Percentiles rank a stretch among this genome's conserved stretches.
Evolutionary conservation across 2,329 filamentous ascomycete genomes (phyloP).

Genomic region (Xylaria sp.): DNA sequence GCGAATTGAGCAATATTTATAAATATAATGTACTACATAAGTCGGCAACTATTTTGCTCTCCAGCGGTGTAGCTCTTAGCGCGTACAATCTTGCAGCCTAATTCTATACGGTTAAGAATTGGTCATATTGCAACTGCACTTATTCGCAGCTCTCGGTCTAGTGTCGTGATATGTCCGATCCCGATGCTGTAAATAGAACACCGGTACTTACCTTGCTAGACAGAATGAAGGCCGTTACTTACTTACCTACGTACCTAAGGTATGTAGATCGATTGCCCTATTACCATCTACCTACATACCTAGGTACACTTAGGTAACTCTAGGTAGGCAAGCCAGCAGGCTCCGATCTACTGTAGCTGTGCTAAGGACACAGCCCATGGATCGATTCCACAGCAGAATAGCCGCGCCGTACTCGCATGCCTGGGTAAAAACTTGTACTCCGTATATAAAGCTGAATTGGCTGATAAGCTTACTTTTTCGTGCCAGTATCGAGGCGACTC

Average conservation of each 20-base stretch:
- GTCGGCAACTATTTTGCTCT: neutral
- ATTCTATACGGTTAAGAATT: neutral
- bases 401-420: neutral
- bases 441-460: constrained; percentile 22
- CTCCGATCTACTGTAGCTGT: neutral
- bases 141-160: neutral
- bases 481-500: neutral
- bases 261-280: neutral
- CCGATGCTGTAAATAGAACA: constrained; percentile 10
- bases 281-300: too few species aligned
- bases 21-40: neutral
- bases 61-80: constrained; percentile 3
- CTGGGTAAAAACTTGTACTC: neutral
- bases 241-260: neutral
- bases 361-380: neutral
- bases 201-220: neutral
- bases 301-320: too few species aligned
- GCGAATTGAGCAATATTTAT: neutral
- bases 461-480: constrained; percentile 16
- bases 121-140: neutral
- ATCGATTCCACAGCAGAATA: neutral
- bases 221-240: neutral
- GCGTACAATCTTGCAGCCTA: neutral
- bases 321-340: too few species aligned
- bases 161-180: neutral